These are phyloP conservation scores for Astrocystis sublimbata DNA, from an alignment of 495 filamentous ascomycete genomes.

Conservation along the genomic window DNA sequence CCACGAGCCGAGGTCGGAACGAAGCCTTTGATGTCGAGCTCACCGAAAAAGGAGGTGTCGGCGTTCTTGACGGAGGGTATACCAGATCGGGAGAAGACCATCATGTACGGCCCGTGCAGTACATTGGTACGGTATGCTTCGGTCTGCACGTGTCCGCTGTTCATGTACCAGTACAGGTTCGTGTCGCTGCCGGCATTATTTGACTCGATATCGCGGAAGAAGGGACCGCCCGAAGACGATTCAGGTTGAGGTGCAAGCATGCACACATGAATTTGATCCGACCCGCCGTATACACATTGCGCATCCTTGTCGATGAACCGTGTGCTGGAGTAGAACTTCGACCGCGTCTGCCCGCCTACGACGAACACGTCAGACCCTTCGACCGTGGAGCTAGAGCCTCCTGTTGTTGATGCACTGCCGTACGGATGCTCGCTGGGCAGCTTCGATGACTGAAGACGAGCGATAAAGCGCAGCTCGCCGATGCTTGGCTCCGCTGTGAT, in stretches of 20 bases:
- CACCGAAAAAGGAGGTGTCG: conserved; percentile 61
- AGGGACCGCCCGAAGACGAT: conserved; percentile 57
- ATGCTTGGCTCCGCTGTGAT: conserved; percentile 60
- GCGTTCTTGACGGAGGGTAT: conserved; percentile 48
- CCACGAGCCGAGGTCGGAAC: conserved; percentile 55
- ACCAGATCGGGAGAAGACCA: conserved; percentile 61
- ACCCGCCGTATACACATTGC: conserved; percentile 56
- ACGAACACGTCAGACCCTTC: conserved; percentile 66
- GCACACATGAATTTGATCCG: conserved; percentile 50
- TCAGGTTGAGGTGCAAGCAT: conserved; percentile 55
- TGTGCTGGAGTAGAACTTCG: conserved; percentile 68
- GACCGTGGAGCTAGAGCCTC: conserved; percentile 49
- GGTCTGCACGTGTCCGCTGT: conserved; percentile 63
- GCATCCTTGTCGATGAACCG: conserved; percentile 67
- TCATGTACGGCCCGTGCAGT: conserved; percentile 68
- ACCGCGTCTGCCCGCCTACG: conserved; percentile 61
- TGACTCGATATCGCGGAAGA: conserved; percentile 65
- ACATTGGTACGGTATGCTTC: conserved; percentile 60
- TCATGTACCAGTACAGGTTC: conserved; percentile 71
- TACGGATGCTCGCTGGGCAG: conserved; percentile 59
- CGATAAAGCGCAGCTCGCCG: conserved; percentile 66
- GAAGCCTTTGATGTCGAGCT: conserved; percentile 59
- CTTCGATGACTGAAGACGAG: conserved; percentile 56
- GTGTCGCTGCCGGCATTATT: conserved; percentile 62
- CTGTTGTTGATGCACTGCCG: conserved; percentile 51